Evolutionary conservation across 2,329 filamentous ascomycete genomes (phyloP).

Genomic region (Apiospora hydei): DNA sequence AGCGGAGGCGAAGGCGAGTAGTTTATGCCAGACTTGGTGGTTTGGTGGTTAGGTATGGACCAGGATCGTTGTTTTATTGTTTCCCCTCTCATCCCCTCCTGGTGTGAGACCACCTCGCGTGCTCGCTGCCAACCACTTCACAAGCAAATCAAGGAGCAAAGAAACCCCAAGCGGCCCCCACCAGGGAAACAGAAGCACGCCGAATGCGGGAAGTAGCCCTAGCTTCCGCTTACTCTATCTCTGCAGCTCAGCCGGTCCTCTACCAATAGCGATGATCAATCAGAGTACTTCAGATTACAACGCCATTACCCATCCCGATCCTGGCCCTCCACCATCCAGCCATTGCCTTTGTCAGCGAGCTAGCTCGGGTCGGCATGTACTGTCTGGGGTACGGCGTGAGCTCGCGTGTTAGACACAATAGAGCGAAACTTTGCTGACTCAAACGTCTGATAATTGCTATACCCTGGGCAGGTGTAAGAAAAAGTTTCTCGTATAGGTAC

Average conservation of each 20-base stretch:
- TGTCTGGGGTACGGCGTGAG: neutral
- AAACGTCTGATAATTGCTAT: neutral
- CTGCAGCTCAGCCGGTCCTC: neutral
- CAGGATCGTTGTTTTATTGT: conserved; percentile 1
- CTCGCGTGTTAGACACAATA: neutral
- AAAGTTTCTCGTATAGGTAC: neutral
- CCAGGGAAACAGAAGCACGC: neutral
- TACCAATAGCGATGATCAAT: conserved; percentile 17
- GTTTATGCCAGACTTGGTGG: neutral
- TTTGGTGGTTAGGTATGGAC: neutral
- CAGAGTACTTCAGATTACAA: conserved; percentile 4
- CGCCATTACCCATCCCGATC: conserved; percentile 18
- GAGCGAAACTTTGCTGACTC: neutral
- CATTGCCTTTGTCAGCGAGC: conserved; percentile 8
- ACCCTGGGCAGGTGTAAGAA: neutral
- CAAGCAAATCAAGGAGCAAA: conserved; percentile 8
- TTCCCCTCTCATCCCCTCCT: neutral
- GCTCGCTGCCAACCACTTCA: neutral
- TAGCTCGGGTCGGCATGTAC: neutral
- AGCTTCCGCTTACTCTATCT: conserved; percentile 17
- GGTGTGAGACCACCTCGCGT: neutral
- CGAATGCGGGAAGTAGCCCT: conserved; percentile 15
- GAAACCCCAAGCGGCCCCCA: conserved; percentile 2
- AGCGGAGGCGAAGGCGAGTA: neutral
- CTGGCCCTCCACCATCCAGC: neutral